A percentile compares a stretch with the other conserved stretches of the same genome.
Evolutionary conservation across 2,329 filamentous ascomycete genomes (phyloP).

Genomic region (Colletotrichum lini): DNA sequence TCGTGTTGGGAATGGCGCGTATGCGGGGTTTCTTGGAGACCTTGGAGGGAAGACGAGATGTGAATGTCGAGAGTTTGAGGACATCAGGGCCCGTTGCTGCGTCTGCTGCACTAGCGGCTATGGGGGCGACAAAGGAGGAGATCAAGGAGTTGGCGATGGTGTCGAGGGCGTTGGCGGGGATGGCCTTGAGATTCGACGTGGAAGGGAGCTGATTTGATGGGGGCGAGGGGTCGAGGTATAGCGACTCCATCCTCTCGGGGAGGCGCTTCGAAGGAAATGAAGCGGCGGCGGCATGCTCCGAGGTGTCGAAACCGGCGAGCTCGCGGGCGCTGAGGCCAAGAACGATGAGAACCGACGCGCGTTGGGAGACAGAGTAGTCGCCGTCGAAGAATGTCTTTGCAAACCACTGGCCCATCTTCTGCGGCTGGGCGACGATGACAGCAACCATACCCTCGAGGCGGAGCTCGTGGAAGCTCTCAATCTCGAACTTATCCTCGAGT

Average conservation of each 20-base stretch:
- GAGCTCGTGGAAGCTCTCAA: slow-evolving; percentile 82
- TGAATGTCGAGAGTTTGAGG: slow-evolving; percentile 92
- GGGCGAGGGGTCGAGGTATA: slow-evolving; percentile 68
- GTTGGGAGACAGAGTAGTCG: slow-evolving; percentile 89
- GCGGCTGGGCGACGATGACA: slow-evolving; percentile 81
- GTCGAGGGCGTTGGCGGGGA: slow-evolving; percentile 74
- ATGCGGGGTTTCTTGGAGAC: slow-evolving; percentile 55
- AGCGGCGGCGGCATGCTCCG: slow-evolving; percentile 63
- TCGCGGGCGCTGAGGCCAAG: slow-evolving; percentile 88
- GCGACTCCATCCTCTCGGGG: slow-evolving; percentile 78
- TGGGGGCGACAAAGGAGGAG: slow-evolving; percentile 81
- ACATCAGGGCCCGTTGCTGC: slow-evolving; percentile 83
- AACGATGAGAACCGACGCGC: slow-evolving; percentile 84
- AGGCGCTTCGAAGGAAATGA: slow-evolving; percentile 87
- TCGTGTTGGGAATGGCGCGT: slow-evolving; percentile 79
- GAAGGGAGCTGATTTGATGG: slow-evolving; percentile 42
- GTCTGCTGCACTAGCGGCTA: slow-evolving; percentile 87
- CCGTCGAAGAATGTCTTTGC: slow-evolving; percentile 89
- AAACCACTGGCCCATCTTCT: slow-evolving; percentile 86
- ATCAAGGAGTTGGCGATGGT: slow-evolving; percentile 78
- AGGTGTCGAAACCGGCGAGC: slow-evolving; percentile 81
- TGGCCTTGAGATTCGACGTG: slow-evolving; percentile 61
- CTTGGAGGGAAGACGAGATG: slow-evolving; percentile 73
- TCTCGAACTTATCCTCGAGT: slow-evolving; percentile 87
- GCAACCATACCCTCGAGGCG: slow-evolving; percentile 87